Conservation (phyloP, 2,329 filamentous ascomycete species). For the Fusarium redolens region DNA sequence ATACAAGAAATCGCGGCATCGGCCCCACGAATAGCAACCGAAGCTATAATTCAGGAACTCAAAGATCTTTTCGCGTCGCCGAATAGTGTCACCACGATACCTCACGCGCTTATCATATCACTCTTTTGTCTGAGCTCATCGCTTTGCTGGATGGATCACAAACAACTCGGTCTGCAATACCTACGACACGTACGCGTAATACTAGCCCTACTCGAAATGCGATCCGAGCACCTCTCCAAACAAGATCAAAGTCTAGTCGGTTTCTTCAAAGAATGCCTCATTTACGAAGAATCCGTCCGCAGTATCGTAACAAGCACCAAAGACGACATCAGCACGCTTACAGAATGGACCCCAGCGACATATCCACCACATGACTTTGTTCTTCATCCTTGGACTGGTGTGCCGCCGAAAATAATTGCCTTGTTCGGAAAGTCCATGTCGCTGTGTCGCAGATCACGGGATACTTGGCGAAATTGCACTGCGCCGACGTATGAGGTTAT, state of each 20-base stretch:
- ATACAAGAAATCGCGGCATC: conserved; percentile 31
- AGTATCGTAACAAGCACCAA: conserved; percentile 33
- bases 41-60: conserved; percentile 34
- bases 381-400: conserved; percentile 36
- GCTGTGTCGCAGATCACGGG: conserved; percentile 31
- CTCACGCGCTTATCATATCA: conserved; percentile 30
- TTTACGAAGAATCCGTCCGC: conserved; percentile 36
- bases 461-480: conserved; percentile 33
- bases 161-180: conserved; percentile 37
- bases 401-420: conserved; percentile 32
- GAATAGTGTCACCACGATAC: conserved; percentile 21
- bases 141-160: conserved; percentile 34
- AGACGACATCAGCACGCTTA: conserved; percentile 34
- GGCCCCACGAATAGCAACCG: conserved; percentile 29
- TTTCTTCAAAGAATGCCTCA: conserved; percentile 37
- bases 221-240: conserved; percentile 9
- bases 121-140: conserved; percentile 38
- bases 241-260: conserved; percentile 24
- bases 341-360: conserved; percentile 20
- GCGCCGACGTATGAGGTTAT: conserved; percentile 34
- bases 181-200: conserved; percentile 34
- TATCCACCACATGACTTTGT: conserved; percentile 31
- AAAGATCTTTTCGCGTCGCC: conserved; percentile 22
- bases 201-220: conserved; percentile 29
- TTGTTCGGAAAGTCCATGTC: conserved; percentile 39